Conservation (phyloP, 1,284 basidiomycete species). For the Cutaneotrichosporon dermatis region DNA sequence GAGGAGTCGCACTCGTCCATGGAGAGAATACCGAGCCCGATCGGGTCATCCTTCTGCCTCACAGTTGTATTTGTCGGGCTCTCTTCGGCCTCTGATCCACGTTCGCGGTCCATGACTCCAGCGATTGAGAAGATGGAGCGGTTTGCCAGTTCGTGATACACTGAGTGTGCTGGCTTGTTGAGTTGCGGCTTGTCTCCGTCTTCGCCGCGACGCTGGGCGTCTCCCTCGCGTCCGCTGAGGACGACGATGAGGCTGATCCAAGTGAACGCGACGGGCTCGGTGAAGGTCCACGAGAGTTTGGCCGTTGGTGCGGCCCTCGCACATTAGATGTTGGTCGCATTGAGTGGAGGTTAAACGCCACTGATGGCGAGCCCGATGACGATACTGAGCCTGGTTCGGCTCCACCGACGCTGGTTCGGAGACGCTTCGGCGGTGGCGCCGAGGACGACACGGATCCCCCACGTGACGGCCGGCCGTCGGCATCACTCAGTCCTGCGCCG, state of each 20-base stretch:
- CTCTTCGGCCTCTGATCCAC: not conserved
- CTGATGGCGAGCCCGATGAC: not conserved
- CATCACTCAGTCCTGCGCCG: slow-evolving; percentile 1
- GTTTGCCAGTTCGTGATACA: slow-evolving; percentile 23
- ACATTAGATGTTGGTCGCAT: not conserved
- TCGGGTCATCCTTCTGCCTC: slow-evolving; percentile 14
- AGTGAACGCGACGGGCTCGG: not conserved
- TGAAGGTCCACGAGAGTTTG: not conserved
- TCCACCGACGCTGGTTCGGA: not conserved
- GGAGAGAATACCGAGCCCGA: slow-evolving; percentile 17
- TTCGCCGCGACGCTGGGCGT: not conserved
- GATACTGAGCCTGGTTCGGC: not conserved
- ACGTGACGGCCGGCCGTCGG: no score
- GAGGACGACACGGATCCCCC: no score
- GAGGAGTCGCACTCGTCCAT: slow-evolving; percentile 22
- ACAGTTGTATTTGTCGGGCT: not conserved
- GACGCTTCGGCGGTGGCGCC: not conserved
- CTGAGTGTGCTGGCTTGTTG: slow-evolving; percentile 18
- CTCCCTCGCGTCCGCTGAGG: not conserved
- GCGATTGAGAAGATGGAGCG: slow-evolving; percentile 22
- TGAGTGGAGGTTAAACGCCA: not conserved
- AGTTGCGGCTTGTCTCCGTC: slow-evolving; percentile 1
- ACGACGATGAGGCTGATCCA: not conserved
- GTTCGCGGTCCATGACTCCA: slow-evolving; percentile 19
- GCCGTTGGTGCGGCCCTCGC: not conserved